Evolutionary conservation across 495 filamentous ascomycete species (phyloP), one percentile per base, ranked within the genome.

Genomic region (Podospora fimiseda): DNA sequence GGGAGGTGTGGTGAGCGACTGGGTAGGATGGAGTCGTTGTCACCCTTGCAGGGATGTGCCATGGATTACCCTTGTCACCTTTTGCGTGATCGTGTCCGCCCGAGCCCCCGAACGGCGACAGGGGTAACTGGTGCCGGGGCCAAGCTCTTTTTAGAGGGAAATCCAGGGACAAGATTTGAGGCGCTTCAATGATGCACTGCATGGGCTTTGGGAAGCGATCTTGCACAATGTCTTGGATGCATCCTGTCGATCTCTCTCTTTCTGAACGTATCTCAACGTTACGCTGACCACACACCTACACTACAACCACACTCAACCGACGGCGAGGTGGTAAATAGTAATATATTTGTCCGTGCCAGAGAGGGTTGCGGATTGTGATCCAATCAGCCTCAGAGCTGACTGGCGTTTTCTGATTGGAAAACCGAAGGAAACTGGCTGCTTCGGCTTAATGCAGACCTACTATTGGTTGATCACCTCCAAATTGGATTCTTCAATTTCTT

Each of bases 11-110:
- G n/a, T 27, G 21, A 36, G n/a, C 16, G 6, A 41, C 15, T 24
- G 23, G 44, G 44, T 30, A 24, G 44, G 44, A 47, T 47, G 44
- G 44, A 47, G 44, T 33, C 27, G 27, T 23, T 47, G 44, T 22
- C 15, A 47, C n/a, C 22, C 14, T 41, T 43, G 49, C 22, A 45
- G 41, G 50, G 50, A 20, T 42, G 16, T 33, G 27, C 27, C 27
- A 33, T 33, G 27, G 27, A 11, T 6, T 9, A 27, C 44, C 44
- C 44, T 47, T 47, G 44, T 33, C 33, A 23, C n/a, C 44, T 24
- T n/a, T n/a, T 47, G 48, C 37, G 52, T 44, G 52, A 50, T 50
- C 36, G 15, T 50, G 48, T 42, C 37, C 48, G n/a, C 7, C 52
- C 37, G 20, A 39, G 39, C 39, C 46, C 46, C 45, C 23, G 24